These are phyloP conservation scores for Neophaeococcomyces aloes DNA, from an alignment of 2,329 filamentous ascomycete genomes.

Conservation along the genomic window DNA sequence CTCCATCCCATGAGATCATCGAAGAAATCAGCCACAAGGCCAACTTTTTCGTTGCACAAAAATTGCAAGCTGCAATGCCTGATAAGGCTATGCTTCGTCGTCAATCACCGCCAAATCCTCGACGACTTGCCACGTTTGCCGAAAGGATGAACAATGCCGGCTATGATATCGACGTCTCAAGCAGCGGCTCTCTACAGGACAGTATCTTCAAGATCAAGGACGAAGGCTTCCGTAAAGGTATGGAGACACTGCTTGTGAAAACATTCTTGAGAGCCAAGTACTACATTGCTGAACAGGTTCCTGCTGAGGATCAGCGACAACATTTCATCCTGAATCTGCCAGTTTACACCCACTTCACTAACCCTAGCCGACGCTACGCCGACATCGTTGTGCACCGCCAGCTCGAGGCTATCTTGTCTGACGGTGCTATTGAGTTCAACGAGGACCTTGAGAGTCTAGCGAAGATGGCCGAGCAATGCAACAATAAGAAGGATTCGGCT, in stretches of 20 bases:
- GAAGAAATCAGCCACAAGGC: conserved; percentile 93
- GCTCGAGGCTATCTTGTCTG: conserved; percentile 73
- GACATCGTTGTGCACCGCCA: conserved; percentile 94
- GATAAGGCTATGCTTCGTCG: conserved; percentile 88
- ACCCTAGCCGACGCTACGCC: conserved; percentile 85
- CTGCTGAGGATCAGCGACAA: conserved; percentile 64
- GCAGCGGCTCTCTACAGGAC: conserved; percentile 84
- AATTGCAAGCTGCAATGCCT: conserved; percentile 64
- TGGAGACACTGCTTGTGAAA: conserved; percentile 93
- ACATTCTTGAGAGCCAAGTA: conserved; percentile 96
- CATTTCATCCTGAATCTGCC: conserved; percentile 91
- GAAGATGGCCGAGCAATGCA: conserved; percentile 91
- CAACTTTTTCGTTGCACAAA: conserved; percentile 80
- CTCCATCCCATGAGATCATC: conserved; percentile 78
- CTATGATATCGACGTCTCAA: conserved; percentile 78
- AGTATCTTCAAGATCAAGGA: conserved; percentile 92
- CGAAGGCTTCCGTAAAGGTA: conserved; percentile 79
- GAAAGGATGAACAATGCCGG: conserved; percentile 89
- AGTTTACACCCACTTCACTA: conserved; percentile 94
- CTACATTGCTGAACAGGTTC: conserved; percentile 69
- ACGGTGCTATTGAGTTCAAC: conserved; percentile 69
- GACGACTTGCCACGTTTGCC: conserved; percentile 79
- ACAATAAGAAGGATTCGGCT: conserved; percentile 97
- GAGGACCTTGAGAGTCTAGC: conserved; percentile 80
- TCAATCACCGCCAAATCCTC: conserved; percentile 72